phyloP scores from a whole-genome alignment of 108 stramenopile genomes.

The Skeletonema potamos region DNA sequence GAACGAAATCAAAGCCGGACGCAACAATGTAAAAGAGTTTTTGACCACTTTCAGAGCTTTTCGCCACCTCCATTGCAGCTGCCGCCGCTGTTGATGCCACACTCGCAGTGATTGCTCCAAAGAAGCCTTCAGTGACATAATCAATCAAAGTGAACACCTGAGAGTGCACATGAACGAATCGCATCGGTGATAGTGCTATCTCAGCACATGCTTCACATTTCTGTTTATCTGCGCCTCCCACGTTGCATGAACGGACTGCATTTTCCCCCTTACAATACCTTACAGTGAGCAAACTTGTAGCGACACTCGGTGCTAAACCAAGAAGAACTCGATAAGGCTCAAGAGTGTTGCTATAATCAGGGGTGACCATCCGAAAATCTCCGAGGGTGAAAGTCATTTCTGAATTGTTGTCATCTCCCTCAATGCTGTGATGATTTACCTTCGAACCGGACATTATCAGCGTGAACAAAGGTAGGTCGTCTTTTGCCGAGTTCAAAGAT shows the following conservation, averaged over 20 bases:
- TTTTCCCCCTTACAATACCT: conserved; percentile 58
- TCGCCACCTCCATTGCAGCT: conserved; percentile 74
- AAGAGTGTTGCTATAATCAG: conserved; percentile 41
- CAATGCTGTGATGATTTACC: conserved; percentile 37
- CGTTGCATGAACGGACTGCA: conserved; percentile 43
- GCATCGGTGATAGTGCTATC: conserved; percentile 76
- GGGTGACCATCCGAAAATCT: conserved; percentile 59
- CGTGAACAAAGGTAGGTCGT: conserved; percentile 77
- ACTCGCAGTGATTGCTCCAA: conserved; percentile 70
- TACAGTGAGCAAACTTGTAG: conserved; percentile 69
- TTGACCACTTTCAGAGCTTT: conserved; percentile 45
- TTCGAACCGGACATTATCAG: conserved; percentile 66
- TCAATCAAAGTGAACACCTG: conserved; percentile 78
- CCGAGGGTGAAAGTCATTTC: conserved; percentile 58
- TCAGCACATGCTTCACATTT: conserved; percentile 61
- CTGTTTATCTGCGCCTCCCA: conserved; percentile 25
- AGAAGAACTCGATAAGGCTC: conserved; percentile 67
- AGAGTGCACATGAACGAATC: conserved; percentile 75
- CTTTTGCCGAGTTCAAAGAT: conserved; percentile 69
- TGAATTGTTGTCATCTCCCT: conserved; percentile 26
- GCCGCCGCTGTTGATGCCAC: conserved; percentile 73
- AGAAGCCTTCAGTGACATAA: conserved; percentile 81
- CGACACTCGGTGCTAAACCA: conserved; percentile 64
- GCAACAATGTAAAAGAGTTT: conserved; percentile 68
- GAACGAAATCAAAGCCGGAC: conserved; percentile 69